Base-by-base conservation (phyloP, 345 rosid genomes). In the Eucalyptus sideroxylon region DNA sequence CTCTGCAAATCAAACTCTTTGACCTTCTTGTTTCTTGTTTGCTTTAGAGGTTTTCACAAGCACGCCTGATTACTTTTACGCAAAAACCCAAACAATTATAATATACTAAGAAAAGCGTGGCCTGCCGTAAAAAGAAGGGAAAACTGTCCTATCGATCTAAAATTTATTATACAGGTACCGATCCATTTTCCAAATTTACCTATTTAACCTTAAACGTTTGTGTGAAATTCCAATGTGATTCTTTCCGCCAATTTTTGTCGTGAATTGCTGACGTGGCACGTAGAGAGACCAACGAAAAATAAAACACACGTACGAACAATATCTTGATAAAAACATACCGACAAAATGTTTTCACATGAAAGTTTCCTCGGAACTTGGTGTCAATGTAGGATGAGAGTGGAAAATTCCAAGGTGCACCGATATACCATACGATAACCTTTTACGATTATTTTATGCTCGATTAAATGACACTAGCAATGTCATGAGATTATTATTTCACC, bases 131-230 rank as follows among this genome's bases (percentile, higher is more conserved):
- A 53, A 53, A 19, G 24, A 53, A 8, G 24, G 56, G 56, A 53
- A 51, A 19, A 53, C 24, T 17, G 24, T 53, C 24, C 1, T 53
- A 17, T 53, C 4, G 1, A 53, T 53, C 2, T 53, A 53, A 17
- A 53, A 53, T 53, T 53, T 53, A 53, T 53, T 19, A 53, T 3
- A 53, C 0, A 1, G 0, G 0, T 17, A 0, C 0, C 2, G 1
- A 53, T 3, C 9, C 10, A 53, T 8, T 53, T 53, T 53, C 0
- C 24, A 0, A 19, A 0, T 53, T 53, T 53, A 7, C 24, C 5
- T 0, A 53, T 53, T 53, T 53, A 53, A 7, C 10, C 24, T 53
- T 1, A 53, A 53, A 53, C 2, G 4, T 53, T 17, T 53, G 24
- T 53, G 24, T 1, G 10, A 53, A 53, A 14, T 67, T 13, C 0